Conservation (phyloP, 805 yeast genomes). For the Candida easanensis region DNA sequence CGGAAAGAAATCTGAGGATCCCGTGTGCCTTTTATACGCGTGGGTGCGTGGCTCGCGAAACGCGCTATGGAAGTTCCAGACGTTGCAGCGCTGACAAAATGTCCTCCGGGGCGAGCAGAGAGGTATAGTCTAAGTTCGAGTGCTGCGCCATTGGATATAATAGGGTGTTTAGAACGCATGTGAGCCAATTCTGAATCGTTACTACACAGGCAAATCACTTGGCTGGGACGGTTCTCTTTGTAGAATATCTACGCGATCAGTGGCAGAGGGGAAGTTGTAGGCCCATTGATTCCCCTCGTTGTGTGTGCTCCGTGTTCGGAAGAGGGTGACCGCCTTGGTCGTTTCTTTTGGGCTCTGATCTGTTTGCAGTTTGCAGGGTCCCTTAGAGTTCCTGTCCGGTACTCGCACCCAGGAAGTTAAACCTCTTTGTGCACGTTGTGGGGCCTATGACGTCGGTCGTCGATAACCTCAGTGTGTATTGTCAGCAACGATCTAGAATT, state of each 20-base stretch:
- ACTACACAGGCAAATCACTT: background rate
- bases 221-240: background rate
- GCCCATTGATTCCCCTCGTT: background rate
- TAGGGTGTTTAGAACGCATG: no score
- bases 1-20: background rate
- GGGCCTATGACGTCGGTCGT: no score
- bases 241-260: background rate
- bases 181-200: no score
- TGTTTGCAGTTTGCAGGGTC: no score
- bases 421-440: no score
- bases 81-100: conserved; percentile 20
- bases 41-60: conserved; percentile 1
- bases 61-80: conserved; percentile 13
- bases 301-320: no score
- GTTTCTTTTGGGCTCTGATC: no score
- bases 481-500: no score
- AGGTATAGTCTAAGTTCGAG: background rate
- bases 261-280: background rate
- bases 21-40: conserved; percentile 12
- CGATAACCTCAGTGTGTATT: no score
- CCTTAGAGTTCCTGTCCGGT: no score
- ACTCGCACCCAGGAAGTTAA: no score
- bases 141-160: background rate
- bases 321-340: no score
- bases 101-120: background rate